Conservation (phyloP, 2,329 filamentous ascomycete genomes). For the Coniochaeta sp. region DNA sequence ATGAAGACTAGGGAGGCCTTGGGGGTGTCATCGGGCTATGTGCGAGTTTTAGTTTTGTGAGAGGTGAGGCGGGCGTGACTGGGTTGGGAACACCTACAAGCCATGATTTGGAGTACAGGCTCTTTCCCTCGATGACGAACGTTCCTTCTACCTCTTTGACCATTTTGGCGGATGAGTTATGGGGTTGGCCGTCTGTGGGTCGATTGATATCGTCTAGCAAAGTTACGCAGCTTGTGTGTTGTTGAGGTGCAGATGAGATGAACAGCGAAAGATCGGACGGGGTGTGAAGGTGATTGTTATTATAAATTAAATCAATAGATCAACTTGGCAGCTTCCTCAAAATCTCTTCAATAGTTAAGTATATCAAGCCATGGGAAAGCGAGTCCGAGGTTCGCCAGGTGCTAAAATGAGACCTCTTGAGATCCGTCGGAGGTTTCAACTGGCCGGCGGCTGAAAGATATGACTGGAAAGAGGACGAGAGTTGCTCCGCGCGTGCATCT, state of each 20-base stretch:
- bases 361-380: no score
- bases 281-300: no score
- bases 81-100: conserved; percentile 34
- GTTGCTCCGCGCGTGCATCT: not conserved
- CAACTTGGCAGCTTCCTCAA: not conserved
- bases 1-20: conserved; percentile 73
- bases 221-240: not conserved
- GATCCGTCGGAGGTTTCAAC: not conserved
- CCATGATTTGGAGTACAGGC: conserved; percentile 51
- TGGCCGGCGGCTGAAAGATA: not conserved
- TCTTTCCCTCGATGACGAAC: conserved; percentile 34
- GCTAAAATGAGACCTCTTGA: no score
- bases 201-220: not conserved
- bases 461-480: not conserved
- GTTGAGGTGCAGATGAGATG: not conserved
- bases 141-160: conserved; percentile 39
- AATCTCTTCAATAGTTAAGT: no score
- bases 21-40: conserved; percentile 44
- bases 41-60: not conserved
- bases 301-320: not conserved
- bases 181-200: not conserved
- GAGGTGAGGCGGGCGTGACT: not conserved
- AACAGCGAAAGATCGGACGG: not conserved
- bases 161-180: conserved; percentile 20
- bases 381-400: no score